Evolutionary conservation across 805 yeast species (phyloP), one percentile per base, ranked within the genome.

Genomic region (Kazachstania africana): DNA sequence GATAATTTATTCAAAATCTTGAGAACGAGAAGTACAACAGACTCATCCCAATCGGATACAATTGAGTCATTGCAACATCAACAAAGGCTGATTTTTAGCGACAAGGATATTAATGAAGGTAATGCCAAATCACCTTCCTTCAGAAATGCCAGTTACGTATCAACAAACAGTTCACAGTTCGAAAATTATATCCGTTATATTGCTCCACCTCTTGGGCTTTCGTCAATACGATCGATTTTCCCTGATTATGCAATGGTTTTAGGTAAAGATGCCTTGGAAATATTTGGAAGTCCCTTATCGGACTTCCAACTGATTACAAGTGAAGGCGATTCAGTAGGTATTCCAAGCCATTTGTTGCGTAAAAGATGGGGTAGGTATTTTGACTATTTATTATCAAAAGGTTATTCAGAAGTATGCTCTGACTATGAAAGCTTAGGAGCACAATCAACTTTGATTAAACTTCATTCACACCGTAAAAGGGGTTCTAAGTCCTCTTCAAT

Each of bases 331-430:
- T 55, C 75, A 12, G 62, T 78, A 12, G 72, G 78, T 0, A 73
- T 76, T 8, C 78, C 87, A 0, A 38, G 73, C 30, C 63, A 61
- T 38, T 57, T 80, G 3, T 60, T 81, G 31, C 64, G 80, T 40
- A 77, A 74, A 41, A 62, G 93, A 45, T 81, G 93, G 93, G 91
- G 91, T 0, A 53, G 70, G 22, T 75, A 70, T 37, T 81, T 81
- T 46, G 75, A 76, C 39, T 65, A 66, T 39, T 42, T 79, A 16
- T 49, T 80, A 21, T 63, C 84, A 0, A 66, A 68, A 42, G 80
- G 78, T 2, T 79, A 78, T 48, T 72, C 79, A 1, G 60, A 70
- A 34, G 75, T 81, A 8, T 52, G 55, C 4, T 36, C 49, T 20
- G 53, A 51, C 13, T 41, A 54, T 24, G 42, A 38, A 15, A 25